phyloP scores from a whole-genome alignment of 1,284 basidiomycete species.

The Hymenochaete sp. region DNA sequence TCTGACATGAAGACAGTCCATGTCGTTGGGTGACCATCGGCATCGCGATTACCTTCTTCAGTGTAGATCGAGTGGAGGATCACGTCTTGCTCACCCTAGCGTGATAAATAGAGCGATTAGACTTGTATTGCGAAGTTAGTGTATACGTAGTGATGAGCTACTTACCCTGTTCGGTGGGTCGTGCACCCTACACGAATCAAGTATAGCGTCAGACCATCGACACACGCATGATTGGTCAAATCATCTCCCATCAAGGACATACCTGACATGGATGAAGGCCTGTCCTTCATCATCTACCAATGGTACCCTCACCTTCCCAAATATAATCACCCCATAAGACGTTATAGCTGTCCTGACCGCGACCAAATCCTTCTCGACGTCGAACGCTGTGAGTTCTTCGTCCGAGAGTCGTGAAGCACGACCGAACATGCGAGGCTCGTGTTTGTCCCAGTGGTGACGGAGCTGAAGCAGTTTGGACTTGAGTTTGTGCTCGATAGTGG shows the following conservation, averaged over 20 bases:
- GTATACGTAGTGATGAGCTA: slow-evolving; percentile 8
- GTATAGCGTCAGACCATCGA: slow-evolving; percentile 16
- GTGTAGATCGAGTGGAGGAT: slow-evolving; percentile 63
- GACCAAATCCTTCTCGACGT: slow-evolving; percentile 48
- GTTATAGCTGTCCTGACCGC: slow-evolving; percentile 39
- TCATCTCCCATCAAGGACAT: slow-evolving; percentile 20
- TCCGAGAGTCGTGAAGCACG: slow-evolving; percentile 47
- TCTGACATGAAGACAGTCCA: slow-evolving; percentile 57
- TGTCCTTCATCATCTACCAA: slow-evolving; percentile 53
- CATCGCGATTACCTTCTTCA: slow-evolving; percentile 48
- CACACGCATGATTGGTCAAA: slow-evolving; percentile 12
- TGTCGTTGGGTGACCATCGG: slow-evolving; percentile 42
- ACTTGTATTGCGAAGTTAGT: slow-evolving; percentile 1
- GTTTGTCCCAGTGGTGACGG: slow-evolving; percentile 60
- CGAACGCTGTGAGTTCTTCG: slow-evolving; percentile 42
- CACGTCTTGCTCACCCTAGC: slow-evolving; percentile 55
- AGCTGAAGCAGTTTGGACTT: slow-evolving; percentile 55
- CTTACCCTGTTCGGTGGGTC: slow-evolving; percentile 63
- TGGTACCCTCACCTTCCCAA: slow-evolving; percentile 69
- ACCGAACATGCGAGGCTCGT: slow-evolving; percentile 67
- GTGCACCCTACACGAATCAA: slow-evolving; percentile 40
- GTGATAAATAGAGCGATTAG: neutral
- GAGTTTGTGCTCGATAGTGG: slow-evolving; percentile 40
- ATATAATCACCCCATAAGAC: slow-evolving; percentile 60
- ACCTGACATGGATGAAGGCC: slow-evolving; percentile 69